Evolutionary conservation across 768 basidiomycete species (phyloP), one percentile per base, ranked within the genome.

Genomic region (Naganishia onofrii): DNA sequence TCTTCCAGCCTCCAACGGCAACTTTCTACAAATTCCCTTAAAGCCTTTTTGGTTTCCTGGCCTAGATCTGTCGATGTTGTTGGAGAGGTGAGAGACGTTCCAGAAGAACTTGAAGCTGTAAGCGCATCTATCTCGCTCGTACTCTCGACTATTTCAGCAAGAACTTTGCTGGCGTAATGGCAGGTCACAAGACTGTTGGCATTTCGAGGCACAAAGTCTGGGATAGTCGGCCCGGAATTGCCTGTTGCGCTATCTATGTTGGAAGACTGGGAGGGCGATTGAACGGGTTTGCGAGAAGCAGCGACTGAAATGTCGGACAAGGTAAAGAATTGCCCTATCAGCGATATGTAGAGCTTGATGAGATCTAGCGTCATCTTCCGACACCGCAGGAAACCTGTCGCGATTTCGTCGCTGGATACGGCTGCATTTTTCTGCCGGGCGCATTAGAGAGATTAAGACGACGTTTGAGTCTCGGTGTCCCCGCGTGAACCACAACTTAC

Each of bases 1-100:
- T 95, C 92, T 63, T 87, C 88, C 77, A 97, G 93, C 72, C 88
- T 87, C 93, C 95, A 95, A 77, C 89, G 86, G 12, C 87, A 86
- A 70, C 87, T 91, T 72, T 93, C 91, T 73, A 95, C 78, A 34
- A 98, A 82, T 71, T 84, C 86, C 78, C 87, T 90, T 68, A 96
- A 77, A 53, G 84, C 87, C 52, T 85, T 74, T 17, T 69, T 70
- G 12, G 77, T 77, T 23, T 69, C 74, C 36, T 68, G 52, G 9
- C 67, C 42, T 29, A 56, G 29, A 44, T 68, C 54, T 9, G 36
- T 44, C 68, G 68, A 63, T 26, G 60, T 46, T 9, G 34, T 12
- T 5, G 38, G 28, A 42, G 68, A 54, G 2, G 32, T 44, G 48
- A 38, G 44, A 28, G 34, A 38, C 46, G 42, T 83, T n/a, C 84